phyloP scores from a whole-genome alignment of 2,329 filamentous ascomycete genomes.

The Didymella sp. region DNA sequence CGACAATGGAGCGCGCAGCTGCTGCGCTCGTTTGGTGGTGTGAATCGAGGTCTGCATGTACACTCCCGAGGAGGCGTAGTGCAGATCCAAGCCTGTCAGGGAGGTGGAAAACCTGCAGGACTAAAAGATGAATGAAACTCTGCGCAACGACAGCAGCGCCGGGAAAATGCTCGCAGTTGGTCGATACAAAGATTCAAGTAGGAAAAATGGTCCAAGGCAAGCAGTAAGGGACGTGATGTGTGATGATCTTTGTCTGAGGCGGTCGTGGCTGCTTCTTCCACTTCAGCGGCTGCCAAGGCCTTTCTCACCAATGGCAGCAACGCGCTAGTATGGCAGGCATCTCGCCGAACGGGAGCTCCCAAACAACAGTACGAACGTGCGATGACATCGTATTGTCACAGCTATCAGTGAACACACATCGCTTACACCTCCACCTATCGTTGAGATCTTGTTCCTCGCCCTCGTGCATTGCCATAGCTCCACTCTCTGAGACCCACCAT shows the following conservation, averaged over 20 bases:
- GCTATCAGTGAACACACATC: not conserved
- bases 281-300: constrained; percentile 32
- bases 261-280: constrained; percentile 41
- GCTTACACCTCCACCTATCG: constrained; percentile 2
- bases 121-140: constrained; percentile 33
- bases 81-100: constrained; percentile 44
- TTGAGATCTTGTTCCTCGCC: not conserved
- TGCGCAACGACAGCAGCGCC: constrained; percentile 23
- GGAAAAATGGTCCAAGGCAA: constrained; percentile 27
- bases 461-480: constrained; percentile 1
- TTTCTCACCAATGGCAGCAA: constrained; percentile 32
- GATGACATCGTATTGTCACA: constrained; percentile 7
- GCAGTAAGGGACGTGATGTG: constrained; percentile 32
- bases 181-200: constrained; percentile 24
- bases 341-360: constrained; percentile 22
- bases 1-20: constrained; percentile 16
- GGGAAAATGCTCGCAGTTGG: constrained; percentile 24
- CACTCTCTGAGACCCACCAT: constrained; percentile 27
- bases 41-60: constrained; percentile 35
- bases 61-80: constrained; percentile 43
- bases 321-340: constrained; percentile 35
- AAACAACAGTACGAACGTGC: constrained; percentile 23
- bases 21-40: constrained; percentile 24
- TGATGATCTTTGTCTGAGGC: constrained; percentile 48
- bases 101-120: constrained; percentile 35